A percentile compares a stretch with the other conserved stretches of the same genome.
These are phyloP conservation scores for Cryptosporidium parvum DNA, from an alignment of 169 alveolate genomes.

Conservation along the genomic window DNA sequence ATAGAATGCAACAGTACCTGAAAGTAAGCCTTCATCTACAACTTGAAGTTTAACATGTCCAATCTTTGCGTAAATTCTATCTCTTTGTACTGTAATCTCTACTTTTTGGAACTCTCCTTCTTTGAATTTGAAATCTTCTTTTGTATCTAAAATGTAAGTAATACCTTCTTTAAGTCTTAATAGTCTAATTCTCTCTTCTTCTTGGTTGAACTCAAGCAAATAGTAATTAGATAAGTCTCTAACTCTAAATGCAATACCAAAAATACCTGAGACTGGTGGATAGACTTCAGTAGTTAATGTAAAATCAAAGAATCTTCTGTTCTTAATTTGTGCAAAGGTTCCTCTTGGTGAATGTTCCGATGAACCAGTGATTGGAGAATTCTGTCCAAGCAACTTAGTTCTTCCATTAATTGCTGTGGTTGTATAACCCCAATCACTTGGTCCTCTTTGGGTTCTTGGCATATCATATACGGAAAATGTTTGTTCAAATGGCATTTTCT, in stretches of 20 bases:
- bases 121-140: constrained; percentile 16
- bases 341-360: constrained; percentile 86
- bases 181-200: constrained; percentile 84
- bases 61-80: constrained; percentile 32
- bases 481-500: constrained; percentile 85
- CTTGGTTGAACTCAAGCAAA: constrained; percentile 84
- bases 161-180: constrained; percentile 86
- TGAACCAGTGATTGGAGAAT: constrained; percentile 81
- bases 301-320: constrained; percentile 86
- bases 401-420: constrained; percentile 86
- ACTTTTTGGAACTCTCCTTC: constrained; percentile 17
- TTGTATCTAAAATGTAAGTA: constrained; percentile 79
- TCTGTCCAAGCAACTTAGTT: constrained; percentile 85
- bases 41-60: constrained; percentile 75
- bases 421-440: constrained; percentile 90
- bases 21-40: constrained; percentile 86
- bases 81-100: constrained; percentile 50
- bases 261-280: constrained; percentile 82
- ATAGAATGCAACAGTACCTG: constrained; percentile 89
- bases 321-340: constrained; percentile 84
- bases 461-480: constrained; percentile 86
- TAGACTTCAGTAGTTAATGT: constrained; percentile 81
- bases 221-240: constrained; percentile 87
- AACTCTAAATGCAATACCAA: constrained; percentile 88
- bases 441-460: constrained; percentile 83